Percentiles rank a stretch among this genome's conserved stretches.
phyloP scores from a whole-genome alignment of 441 rosid genomes.

The Breynia disticha region DNA sequence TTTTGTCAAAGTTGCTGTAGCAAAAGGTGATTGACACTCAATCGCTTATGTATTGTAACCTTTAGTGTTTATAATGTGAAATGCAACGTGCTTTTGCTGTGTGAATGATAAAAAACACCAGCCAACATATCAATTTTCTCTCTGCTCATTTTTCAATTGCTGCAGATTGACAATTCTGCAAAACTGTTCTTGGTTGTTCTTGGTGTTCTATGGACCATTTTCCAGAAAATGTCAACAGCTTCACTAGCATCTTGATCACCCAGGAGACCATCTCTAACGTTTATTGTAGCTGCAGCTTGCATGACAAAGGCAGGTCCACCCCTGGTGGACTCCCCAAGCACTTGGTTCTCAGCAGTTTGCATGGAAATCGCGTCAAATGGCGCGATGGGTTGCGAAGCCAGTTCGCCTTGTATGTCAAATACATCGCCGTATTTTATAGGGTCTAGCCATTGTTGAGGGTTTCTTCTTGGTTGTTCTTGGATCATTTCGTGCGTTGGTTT shows the following conservation, averaged over 20 bases:
- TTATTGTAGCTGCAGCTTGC: conserved; percentile 30
- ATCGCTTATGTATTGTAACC: no score
- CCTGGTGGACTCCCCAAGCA: conserved; percentile 24
- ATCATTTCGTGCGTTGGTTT: conserved; percentile 17
- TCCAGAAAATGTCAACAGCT: no score
- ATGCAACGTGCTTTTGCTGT: no score
- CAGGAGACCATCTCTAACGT: conserved; percentile 23
- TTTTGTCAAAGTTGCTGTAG: no score
- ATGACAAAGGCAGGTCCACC: conserved; percentile 34
- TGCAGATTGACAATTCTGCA: no score
- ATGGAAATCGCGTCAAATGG: conserved; percentile 33
- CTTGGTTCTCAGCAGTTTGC: conserved; percentile 35
- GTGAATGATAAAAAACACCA: no score
- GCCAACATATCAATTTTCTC: no score
- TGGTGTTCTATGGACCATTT: no score
- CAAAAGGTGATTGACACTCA: no score
- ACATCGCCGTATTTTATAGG: conserved; percentile 35
- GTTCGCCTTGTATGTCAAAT: conserved; percentile 28
- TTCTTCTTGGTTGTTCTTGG: conserved; percentile 29
- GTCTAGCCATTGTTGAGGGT: conserved; percentile 15
- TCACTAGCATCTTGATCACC: conserved; percentile 14
- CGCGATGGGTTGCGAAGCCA: conserved; percentile 27
- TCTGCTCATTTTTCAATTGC: no score
- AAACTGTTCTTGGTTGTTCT: no score
- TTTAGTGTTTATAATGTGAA: no score